Conservation (phyloP, 345 rosid species). For the Dovyalis caffra region DNA sequence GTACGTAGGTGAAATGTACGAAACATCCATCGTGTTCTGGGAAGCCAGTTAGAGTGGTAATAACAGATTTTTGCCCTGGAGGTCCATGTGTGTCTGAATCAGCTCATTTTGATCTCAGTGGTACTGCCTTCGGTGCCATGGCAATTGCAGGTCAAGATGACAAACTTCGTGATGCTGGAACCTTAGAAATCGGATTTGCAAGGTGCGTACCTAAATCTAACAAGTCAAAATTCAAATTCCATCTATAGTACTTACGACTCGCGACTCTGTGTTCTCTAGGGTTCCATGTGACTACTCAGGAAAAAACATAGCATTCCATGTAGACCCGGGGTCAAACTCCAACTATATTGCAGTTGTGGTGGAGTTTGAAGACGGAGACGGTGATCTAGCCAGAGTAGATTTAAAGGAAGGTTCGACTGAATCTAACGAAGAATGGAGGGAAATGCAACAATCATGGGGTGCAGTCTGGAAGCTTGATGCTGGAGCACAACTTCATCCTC, state of each 20-base stretch:
- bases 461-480: constrained; percentile 58
- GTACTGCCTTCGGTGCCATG: constrained; percentile 51
- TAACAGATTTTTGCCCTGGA: constrained; percentile 53
- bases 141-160: constrained; percentile 37
- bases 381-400: constrained; percentile 37
- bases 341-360: constrained; percentile 42
- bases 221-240: neutral
- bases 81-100: constrained; percentile 37
- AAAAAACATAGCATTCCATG: constrained; percentile 36
- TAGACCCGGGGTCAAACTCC: constrained; percentile 44
- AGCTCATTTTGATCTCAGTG: constrained; percentile 54
- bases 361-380: constrained; percentile 51
- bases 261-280: no score
- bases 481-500: constrained; percentile 32
- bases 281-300: constrained; percentile 41
- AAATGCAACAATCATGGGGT: constrained; percentile 57
- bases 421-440: constrained; percentile 37
- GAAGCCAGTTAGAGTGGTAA: constrained; percentile 40
- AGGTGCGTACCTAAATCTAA: constrained; percentile 20
- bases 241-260: no score
- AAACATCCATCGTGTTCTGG: constrained; percentile 43
- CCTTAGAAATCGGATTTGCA: constrained; percentile 34
- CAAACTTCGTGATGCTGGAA: constrained; percentile 41
- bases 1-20: constrained; percentile 44
- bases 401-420: constrained; percentile 21